Conservation (phyloP, 2,329 filamentous ascomycete species). For the Colletotrichum lentis region DNA sequence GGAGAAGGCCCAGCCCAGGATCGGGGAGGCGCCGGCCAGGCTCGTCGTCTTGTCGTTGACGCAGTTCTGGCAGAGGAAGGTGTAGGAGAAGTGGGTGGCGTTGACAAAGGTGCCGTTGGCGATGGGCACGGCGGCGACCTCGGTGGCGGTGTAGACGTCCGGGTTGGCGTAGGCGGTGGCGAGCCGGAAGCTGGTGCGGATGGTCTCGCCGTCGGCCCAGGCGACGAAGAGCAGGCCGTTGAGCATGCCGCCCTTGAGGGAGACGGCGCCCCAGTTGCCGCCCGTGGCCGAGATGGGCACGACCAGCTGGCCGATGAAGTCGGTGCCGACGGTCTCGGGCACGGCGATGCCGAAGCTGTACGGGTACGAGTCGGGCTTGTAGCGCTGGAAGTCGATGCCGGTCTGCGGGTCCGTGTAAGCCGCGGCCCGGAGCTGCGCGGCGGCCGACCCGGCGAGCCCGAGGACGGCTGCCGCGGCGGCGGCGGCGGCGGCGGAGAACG, state of each 20-base stretch:
- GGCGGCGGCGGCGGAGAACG: no score
- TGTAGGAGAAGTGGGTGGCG: conserved; percentile 61
- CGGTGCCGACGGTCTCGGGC: conserved; percentile 56
- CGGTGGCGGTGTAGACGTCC: conserved; percentile 52
- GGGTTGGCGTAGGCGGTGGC: conserved; percentile 57
- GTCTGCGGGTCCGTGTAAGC: conserved; percentile 54
- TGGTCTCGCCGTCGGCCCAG: conserved; percentile 57
- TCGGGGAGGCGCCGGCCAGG: conserved; percentile 42
- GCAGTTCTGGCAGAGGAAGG: conserved; percentile 61
- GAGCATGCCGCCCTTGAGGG: conserved; percentile 57
- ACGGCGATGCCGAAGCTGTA: conserved; percentile 61
- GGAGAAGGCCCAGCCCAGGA: conserved; percentile 54
- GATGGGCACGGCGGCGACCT: conserved; percentile 54
- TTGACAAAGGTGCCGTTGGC: conserved; percentile 62
- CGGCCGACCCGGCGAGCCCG: conserved; percentile 40
- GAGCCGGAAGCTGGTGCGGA: conserved; percentile 46
- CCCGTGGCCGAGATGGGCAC: conserved; percentile 43
- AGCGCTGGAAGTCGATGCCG: conserved; percentile 48
- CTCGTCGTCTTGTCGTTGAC: conserved; percentile 48
- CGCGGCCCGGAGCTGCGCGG: conserved; percentile 40
- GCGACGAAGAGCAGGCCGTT: conserved; percentile 58
- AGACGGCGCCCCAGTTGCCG: conserved; percentile 60
- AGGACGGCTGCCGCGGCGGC: conserved; percentile 36
- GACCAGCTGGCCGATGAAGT: conserved; percentile 65
- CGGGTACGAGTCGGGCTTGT: conserved; percentile 41